A percentile compares a stretch with the other conserved stretches of the same genome.
Conservation (phyloP, 2,329 filamentous ascomycete genomes). For the Cladophialophora immunda region DNA sequence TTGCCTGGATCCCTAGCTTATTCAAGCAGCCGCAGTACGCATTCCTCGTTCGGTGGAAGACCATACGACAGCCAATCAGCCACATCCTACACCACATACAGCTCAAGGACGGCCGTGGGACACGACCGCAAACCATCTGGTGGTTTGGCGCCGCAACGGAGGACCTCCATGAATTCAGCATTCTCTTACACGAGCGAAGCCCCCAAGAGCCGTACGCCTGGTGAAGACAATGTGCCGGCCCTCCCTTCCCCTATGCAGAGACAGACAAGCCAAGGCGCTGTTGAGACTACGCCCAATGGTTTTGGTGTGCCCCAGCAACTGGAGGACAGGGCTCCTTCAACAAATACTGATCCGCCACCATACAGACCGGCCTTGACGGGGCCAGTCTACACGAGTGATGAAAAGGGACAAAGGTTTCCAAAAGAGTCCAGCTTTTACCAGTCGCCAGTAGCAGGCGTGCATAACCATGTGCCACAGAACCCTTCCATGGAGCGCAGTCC, state of each 20-base stretch:
- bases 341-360: conserved; percentile 16
- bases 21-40: conserved; percentile 36
- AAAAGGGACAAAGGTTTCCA: conserved; percentile 32
- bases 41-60: conserved; percentile 30
- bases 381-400: conserved; percentile 19
- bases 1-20: conserved; percentile 25
- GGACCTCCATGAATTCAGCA: conserved; percentile 38
- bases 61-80: conserved; percentile 28
- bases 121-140: conserved; percentile 26
- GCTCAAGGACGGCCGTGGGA: conserved; percentile 28
- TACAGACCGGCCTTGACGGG: conserved; percentile 15
- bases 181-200: conserved; percentile 29
- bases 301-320: background rate
- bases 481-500: conserved; percentile 13
- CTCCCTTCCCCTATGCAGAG: conserved; percentile 20
- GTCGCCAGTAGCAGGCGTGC: conserved; percentile 10
- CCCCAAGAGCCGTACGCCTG: conserved; percentile 24
- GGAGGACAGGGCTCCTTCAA: background rate
- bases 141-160: conserved; percentile 26
- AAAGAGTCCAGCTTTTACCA: conserved; percentile 31
- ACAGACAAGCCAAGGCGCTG: conserved; percentile 19
- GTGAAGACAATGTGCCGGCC: conserved; percentile 29
- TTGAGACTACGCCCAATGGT: background rate
- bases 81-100: conserved; percentile 32
- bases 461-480: conserved; percentile 8